phyloP scores from a whole-genome alignment of 2,329 filamentous ascomycete genomes.

The Fusarium stilboides region DNA sequence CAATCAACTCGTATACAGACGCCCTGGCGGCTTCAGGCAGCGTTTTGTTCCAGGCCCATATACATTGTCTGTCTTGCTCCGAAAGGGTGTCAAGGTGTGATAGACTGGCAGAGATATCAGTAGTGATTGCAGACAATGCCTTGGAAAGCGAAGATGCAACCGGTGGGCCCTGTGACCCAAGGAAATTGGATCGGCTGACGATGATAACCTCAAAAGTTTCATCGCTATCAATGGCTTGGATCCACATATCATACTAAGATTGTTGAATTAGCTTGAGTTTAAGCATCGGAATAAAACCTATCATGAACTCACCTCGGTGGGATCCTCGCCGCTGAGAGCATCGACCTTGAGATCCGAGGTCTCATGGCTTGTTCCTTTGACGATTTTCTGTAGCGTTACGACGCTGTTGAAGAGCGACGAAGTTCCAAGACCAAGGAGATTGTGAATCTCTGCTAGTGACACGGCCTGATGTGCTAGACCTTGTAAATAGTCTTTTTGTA shows the following conservation, averaged over 20 bases:
- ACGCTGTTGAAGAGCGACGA: not conserved
- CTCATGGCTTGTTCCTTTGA: not conserved
- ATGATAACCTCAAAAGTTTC: not conserved
- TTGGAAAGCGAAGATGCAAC: not conserved
- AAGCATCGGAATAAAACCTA: not conserved
- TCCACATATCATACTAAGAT: not conserved
- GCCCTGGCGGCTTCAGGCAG: not conserved
- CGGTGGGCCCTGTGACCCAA: not conserved
- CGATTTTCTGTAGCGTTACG: not conserved
- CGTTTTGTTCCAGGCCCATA: not conserved
- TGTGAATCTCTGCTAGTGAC: not conserved
- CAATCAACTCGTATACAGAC: not conserved
- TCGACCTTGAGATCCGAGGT: not conserved
- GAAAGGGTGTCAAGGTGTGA: not conserved
- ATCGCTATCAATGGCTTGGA: not conserved
- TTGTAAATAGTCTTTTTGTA: not conserved
- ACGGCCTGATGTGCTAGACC: not conserved
- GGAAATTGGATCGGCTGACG: not conserved
- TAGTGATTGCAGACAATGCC: not conserved
- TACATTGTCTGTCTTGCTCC: not conserved
- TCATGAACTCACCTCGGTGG: not conserved
- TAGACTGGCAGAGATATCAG: not conserved
- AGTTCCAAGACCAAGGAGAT: not conserved
- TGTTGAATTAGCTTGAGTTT: not conserved
- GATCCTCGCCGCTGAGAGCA: not conserved